Evolutionary conservation across 75 land plant genomes (phyloP), one percentile per base, ranked within the genome.

Genomic region (Cunninghamia lanceolata): DNA sequence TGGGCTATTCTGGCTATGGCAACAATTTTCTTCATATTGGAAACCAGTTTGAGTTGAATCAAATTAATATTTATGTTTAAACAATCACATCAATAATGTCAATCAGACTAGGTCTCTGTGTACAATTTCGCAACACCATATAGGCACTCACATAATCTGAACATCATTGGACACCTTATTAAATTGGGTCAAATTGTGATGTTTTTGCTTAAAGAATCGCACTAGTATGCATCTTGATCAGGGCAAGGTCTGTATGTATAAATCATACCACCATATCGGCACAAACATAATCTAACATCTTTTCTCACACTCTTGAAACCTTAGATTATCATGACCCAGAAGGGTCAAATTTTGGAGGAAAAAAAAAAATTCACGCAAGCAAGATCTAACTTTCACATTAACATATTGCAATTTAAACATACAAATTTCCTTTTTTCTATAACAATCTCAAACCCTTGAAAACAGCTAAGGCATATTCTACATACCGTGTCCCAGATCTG

Each of bases 401-500:
- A 25, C n/a, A 25, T 19, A 42, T 78, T 78, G 25, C 81, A 80
- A 43, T 19, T 45, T 80, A 25, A n/a, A 11, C 4, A 80, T 28
- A 34, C 14, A 73, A 73, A 9, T 10, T 34, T 73, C 28, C 34
- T 25, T 73, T 73, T 3, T 74, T 25, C 16, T 83, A 25, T 47
- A n/a, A 40, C 21, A 74, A 84, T 56, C 7, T 74, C 15, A 36
- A 17, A 80, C 4, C 28, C 25, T 21, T 34, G 25, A 34, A 38
- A 63, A 9, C 68, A 77, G 21, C 42, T n/a, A 43, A 40, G 32
- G 47, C 34, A 80, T 77, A 39, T 7, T 40, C 80, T 25, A 75
- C 95, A 25, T 89, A 97, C 99, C 88, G 99, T 97, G 84, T 97
- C 99, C 99, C 99, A 97, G 45, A 97, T 97, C 85, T 97, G 99